These are phyloP conservation scores for Pseudocercospora crystallina DNA, from an alignment of 2,329 filamentous ascomycete species.

Conservation along the genomic window DNA sequence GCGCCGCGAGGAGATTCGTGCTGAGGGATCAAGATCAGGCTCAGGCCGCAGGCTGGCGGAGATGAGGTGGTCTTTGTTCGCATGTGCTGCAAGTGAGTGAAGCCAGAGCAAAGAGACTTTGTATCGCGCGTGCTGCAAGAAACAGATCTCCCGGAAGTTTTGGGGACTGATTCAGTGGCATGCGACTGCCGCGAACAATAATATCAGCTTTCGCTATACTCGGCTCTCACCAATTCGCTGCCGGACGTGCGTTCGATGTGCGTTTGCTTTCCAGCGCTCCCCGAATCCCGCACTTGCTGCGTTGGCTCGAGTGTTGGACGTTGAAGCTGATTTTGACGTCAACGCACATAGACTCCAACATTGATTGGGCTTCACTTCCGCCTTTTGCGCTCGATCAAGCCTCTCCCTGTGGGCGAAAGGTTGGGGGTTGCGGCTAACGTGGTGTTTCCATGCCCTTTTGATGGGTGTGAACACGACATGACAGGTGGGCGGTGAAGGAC, in stretches of 20 bases:
- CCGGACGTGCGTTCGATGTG: not conserved
- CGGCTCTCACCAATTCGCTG: constrained; percentile 5
- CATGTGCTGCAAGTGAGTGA: not conserved
- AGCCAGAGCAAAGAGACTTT: not conserved
- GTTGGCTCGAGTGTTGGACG: constrained; percentile 2
- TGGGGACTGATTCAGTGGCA: too few relatives aligned
- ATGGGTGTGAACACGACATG: too few relatives aligned
- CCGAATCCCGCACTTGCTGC: not conserved
- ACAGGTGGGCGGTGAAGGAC: too few relatives aligned
- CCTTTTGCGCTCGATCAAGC: too few relatives aligned
- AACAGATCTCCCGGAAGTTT: too few relatives aligned
- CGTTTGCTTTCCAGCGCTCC: constrained; percentile 1
- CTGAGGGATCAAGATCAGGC: not conserved
- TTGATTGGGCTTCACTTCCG: too few relatives aligned
- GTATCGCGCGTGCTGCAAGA: too few relatives aligned
- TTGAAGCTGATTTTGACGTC: not conserved
- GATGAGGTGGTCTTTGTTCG: not conserved
- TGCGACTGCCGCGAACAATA: constrained; percentile 1
- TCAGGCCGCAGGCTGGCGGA: not conserved
- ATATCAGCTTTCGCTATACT: not conserved
- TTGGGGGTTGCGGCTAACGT: too few relatives aligned
- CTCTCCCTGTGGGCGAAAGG: too few relatives aligned
- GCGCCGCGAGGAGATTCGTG: too few relatives aligned
- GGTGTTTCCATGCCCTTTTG: too few relatives aligned
- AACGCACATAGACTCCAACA: too few relatives aligned